A percentile compares a stretch with the other conserved stretches of the same genome.
These are phyloP conservation scores for Boletus bicolor DNA, from an alignment of 768 basidiomycete species.

Conservation along the genomic window DNA sequence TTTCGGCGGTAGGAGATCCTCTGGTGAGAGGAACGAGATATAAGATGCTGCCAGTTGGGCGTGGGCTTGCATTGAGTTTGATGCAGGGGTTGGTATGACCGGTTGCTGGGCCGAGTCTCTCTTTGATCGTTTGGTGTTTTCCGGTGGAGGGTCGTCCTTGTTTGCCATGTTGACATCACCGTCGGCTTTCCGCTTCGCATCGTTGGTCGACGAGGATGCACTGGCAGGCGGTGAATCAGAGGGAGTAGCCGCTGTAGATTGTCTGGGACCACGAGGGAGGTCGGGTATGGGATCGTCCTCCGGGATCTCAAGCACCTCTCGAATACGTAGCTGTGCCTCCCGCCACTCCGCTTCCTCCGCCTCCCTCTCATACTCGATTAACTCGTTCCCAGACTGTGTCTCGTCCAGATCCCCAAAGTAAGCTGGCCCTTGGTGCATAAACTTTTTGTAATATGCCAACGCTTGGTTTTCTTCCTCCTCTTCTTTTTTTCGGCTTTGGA, in stretches of 20 bases:
- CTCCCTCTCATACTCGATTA: slow-evolving; percentile 68
- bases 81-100: not conserved
- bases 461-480: slow-evolving; percentile 86
- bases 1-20: slow-evolving; percentile 70
- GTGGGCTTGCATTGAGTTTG: slow-evolving; percentile 25
- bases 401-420: slow-evolving; percentile 96
- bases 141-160: slow-evolving; percentile 25
- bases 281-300: slow-evolving; percentile 49
- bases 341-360: slow-evolving; percentile 76
- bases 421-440: slow-evolving; percentile 77
- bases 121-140: slow-evolving; percentile 32
- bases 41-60: slow-evolving; percentile 63
- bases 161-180: slow-evolving; percentile 37
- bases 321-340: slow-evolving; percentile 54
- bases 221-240: slow-evolving; percentile 22
- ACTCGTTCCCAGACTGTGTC: slow-evolving; percentile 44
- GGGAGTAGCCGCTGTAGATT: slow-evolving; percentile 1
- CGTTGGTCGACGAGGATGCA: slow-evolving; percentile 19
- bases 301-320: slow-evolving; percentile 50
- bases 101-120: slow-evolving; percentile 10
- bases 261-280: slow-evolving; percentile 38
- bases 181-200: slow-evolving; percentile 57
- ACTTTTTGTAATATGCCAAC: slow-evolving; percentile 78
- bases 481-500: slow-evolving; percentile 79
- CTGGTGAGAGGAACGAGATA: slow-evolving; percentile 72